phyloP scores from a whole-genome alignment of 2,329 filamentous ascomycete species.

The Claviceps purpurea region DNA sequence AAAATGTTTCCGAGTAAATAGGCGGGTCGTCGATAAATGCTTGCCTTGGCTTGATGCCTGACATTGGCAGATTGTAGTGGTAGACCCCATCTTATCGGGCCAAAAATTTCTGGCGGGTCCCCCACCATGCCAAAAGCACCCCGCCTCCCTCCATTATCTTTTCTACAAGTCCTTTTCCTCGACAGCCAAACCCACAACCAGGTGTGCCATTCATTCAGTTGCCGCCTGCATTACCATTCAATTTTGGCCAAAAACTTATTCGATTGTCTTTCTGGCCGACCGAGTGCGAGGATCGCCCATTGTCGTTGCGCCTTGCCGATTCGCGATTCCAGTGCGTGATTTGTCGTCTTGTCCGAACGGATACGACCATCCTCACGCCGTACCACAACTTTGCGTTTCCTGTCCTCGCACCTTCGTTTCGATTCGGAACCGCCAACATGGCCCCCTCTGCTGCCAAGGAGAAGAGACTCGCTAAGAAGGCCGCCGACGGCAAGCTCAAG shows the following conservation, averaged over 20 bases:
- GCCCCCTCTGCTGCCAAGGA: conserved; percentile 57
- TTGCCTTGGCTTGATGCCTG: conserved; percentile 25
- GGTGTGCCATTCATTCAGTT: conserved; percentile 8
- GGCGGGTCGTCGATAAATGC: not conserved
- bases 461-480: conserved; percentile 59
- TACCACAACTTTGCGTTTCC: conserved; percentile 1
- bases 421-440: conserved; percentile 32
- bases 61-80: conserved; percentile 7
- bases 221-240: conserved; percentile 9
- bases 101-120: conserved; percentile 22
- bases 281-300: not conserved
- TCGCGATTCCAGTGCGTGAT: not conserved
- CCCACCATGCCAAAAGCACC: conserved; percentile 27
- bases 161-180: conserved; percentile 3
- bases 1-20: no score
- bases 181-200: conserved; percentile 1
- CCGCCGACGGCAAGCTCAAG: conserved; percentile 66
- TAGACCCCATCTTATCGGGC: conserved; percentile 10
- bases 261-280: conserved; percentile 1
- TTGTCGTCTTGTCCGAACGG: not conserved
- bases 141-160: conserved; percentile 20
- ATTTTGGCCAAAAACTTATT: conserved; percentile 7
- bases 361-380: not conserved
- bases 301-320: not conserved
- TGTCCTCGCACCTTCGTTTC: conserved; percentile 6